Percentiles rank a stretch among this genome's conserved stretches.
Conservation (phyloP, 306 rosid species). For the Ormosia semicastrata region DNA sequence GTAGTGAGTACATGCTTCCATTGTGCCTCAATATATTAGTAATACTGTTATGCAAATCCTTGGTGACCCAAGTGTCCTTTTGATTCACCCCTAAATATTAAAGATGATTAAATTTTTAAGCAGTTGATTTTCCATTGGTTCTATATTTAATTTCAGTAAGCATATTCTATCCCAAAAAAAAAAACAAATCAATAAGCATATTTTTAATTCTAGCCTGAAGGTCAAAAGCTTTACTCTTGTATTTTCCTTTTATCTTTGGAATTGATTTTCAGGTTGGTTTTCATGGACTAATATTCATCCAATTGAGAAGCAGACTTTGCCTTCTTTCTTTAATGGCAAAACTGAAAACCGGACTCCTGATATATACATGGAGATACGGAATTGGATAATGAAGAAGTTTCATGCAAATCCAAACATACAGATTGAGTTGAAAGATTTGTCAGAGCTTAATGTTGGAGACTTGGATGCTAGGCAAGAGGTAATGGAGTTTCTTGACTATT, state of each 20-base stretch:
- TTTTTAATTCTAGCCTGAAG: background rate
- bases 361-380: constrained; percentile 69
- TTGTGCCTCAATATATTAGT: background rate
- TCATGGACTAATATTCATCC: constrained; percentile 70
- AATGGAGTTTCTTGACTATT: constrained; percentile 80
- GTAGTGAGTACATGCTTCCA: background rate
- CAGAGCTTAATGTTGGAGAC: constrained; percentile 76
- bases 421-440: constrained; percentile 68
- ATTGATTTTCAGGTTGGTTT: constrained; percentile 80
- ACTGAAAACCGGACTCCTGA: constrained; percentile 63
- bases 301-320: constrained; percentile 70
- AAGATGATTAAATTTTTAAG: background rate
- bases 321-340: constrained; percentile 74
- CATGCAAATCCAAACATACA: constrained; percentile 55
- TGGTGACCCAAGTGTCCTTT: background rate
- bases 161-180: background rate
- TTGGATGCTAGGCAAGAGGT: constrained; percentile 76
- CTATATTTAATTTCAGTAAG: background rate
- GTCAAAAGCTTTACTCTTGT: background rate
- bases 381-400: constrained; percentile 75
- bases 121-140: constrained; percentile 7
- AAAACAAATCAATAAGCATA: background rate
- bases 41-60: constrained; percentile 2
- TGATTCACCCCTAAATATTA: background rate
- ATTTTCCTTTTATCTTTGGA: constrained; percentile 15